These are phyloP conservation scores for Myotisia sp. DNA, from an alignment of 2,329 filamentous ascomycete genomes.

Conservation along the genomic window DNA sequence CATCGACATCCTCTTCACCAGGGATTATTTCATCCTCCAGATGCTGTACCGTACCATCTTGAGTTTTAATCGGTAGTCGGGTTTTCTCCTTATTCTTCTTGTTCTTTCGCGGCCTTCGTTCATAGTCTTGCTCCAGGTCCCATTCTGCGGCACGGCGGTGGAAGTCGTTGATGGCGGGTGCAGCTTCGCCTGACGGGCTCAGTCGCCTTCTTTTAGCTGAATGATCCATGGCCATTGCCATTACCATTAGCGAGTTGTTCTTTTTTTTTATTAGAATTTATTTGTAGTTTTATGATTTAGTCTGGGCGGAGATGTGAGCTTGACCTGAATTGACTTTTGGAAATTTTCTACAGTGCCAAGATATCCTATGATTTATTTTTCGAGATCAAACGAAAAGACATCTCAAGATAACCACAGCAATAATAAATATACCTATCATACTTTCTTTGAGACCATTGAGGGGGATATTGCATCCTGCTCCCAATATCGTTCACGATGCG, in stretches of 20 bases:
- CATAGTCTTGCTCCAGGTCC: slow-evolving; percentile 88
- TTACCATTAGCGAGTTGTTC: slow-evolving; percentile 3
- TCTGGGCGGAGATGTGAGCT: too few relatives aligned
- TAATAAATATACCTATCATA: slow-evolving; percentile 2
- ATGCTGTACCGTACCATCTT: slow-evolving; percentile 57
- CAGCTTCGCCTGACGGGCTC: slow-evolving; percentile 29
- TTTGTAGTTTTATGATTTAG: background rate
- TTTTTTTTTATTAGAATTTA: background rate
- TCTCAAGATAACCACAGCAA: slow-evolving; percentile 2
- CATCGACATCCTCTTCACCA: slow-evolving; percentile 36
- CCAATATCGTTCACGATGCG: slow-evolving; percentile 65
- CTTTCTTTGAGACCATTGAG: too few relatives aligned
- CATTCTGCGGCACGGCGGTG: slow-evolving; percentile 64
- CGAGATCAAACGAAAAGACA: background rate
- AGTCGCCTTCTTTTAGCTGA: slow-evolving; percentile 38
- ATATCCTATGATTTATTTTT: slow-evolving; percentile 7
- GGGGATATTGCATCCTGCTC: background rate
- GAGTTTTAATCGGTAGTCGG: slow-evolving; percentile 72
- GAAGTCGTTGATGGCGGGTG: slow-evolving; percentile 38
- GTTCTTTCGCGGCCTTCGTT: slow-evolving; percentile 61
- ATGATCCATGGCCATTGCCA: slow-evolving; percentile 31
- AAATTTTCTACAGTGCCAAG: slow-evolving; percentile 17
- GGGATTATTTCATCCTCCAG: slow-evolving; percentile 32
- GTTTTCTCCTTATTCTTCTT: slow-evolving; percentile 62
- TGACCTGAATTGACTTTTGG: background rate